phyloP scores from a whole-genome alignment of 148 eudicot genomes.

The Rhododendron griersonianum region DNA sequence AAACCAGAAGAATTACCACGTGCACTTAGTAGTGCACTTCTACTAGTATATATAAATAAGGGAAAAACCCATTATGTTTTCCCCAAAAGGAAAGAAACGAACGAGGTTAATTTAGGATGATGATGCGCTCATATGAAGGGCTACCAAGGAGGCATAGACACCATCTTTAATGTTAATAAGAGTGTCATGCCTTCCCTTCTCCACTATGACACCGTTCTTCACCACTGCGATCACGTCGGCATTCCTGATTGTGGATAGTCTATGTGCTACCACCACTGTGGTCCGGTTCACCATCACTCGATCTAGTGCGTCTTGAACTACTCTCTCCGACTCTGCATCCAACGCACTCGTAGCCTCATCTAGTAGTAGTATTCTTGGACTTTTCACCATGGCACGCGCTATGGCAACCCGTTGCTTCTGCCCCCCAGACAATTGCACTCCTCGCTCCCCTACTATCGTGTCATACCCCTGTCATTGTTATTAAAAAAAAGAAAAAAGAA shows the following conservation, averaged over 20 bases:
- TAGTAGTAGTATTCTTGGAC: conserved; percentile 50
- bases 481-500: not conserved
- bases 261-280: conserved; percentile 63
- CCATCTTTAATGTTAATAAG: conserved; percentile 54
- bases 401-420: conserved; percentile 79
- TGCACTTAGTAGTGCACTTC: no score
- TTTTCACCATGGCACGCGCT: conserved; percentile 71
- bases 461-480: conserved; percentile 51
- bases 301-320: conserved; percentile 71
- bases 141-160: conserved; percentile 50
- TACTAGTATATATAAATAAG: not conserved
- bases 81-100: no score
- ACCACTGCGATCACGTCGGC: conserved; percentile 63
- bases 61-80: not conserved
- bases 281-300: conserved; percentile 62
- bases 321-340: conserved; percentile 66
- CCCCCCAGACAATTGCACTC: conserved; percentile 70
- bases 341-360: conserved; percentile 87
- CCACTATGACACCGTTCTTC: conserved; percentile 60
- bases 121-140: conserved; percentile 32
- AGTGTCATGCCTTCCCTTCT: conserved; percentile 63
- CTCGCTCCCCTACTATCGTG: conserved; percentile 70
- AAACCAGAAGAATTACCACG: no score
- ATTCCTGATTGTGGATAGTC: conserved; percentile 58
- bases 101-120: conserved; percentile 3